phyloP scores from a whole-genome alignment of 257 asterid genomes.

The Fraxinus cuspidata region DNA sequence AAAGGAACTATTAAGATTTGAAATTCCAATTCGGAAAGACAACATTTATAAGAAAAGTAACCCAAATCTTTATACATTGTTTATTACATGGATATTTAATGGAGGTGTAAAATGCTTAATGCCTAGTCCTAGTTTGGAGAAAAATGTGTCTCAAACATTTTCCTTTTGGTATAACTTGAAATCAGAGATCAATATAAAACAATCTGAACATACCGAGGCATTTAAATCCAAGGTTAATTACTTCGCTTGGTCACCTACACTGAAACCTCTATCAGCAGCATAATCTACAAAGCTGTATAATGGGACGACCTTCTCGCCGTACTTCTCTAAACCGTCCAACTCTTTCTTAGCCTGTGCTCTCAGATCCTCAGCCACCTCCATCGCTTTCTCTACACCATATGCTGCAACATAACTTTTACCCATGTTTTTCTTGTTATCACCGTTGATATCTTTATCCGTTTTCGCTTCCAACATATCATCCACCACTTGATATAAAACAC shows the following conservation, averaged over 20 bases:
- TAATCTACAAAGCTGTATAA: conserved; percentile 84
- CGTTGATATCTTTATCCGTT: conserved; percentile 20
- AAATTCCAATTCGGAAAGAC: no score
- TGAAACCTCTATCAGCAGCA: conserved; percentile 88
- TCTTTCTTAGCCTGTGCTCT: conserved; percentile 73
- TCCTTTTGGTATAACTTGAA: background rate
- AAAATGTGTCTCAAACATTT: background rate
- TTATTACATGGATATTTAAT: no score
- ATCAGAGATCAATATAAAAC: background rate
- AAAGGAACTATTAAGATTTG: no score
- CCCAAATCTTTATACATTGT: no score
- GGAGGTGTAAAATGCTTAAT: background rate
- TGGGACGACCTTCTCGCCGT: conserved; percentile 76
- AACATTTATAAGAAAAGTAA: no score
- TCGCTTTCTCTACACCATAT: conserved; percentile 87
- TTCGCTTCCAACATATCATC: conserved; percentile 65
- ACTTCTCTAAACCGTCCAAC: conserved; percentile 62
- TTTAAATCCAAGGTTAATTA: background rate
- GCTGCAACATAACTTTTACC: conserved; percentile 73
- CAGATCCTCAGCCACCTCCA: conserved; percentile 80
- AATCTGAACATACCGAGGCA: background rate
- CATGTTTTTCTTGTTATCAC: conserved; percentile 37
- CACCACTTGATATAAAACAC: conserved; percentile 60
- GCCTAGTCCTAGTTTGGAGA: background rate
- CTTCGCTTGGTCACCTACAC: background rate